Evolutionary conservation across 495 filamentous ascomycete genomes (phyloP).

Genomic region (Podospora australis): DNA sequence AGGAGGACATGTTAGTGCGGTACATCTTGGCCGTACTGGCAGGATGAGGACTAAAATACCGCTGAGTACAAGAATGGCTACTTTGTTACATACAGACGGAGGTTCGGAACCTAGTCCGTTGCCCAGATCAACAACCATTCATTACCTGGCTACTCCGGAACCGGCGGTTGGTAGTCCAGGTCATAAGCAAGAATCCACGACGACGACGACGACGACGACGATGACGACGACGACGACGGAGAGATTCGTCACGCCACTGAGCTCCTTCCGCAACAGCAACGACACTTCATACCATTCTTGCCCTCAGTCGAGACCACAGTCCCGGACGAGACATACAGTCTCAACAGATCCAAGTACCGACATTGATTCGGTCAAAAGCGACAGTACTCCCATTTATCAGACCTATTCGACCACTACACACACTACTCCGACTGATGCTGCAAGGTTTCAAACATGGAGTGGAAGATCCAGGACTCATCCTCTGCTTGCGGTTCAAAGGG

Average conservation of each 20-base stretch:
- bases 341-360: not conserved
- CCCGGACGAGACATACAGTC: not conserved
- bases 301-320: conserved; percentile 11
- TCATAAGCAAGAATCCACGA: not conserved
- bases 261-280: conserved; percentile 13
- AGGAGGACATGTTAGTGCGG: too few relatives aligned
- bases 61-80: conserved; percentile 14
- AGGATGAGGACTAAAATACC: too few relatives aligned
- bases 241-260: conserved; percentile 17
- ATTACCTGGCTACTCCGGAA: not conserved
- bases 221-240: conserved; percentile 14
- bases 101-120: not conserved
- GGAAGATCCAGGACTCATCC: conserved; percentile 5
- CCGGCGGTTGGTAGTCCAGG: not conserved
- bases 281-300: conserved; percentile 21
- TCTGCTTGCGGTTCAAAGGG: not conserved
- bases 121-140: not conserved
- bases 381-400: not conserved
- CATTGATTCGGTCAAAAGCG: conserved; percentile 9
- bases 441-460: conserved; percentile 10
- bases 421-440: not conserved
- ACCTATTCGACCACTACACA: not conserved
- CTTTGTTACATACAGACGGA: conserved; percentile 14
- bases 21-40: too few relatives aligned
- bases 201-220: conserved; percentile 6